phyloP scores from a whole-genome alignment of 1,284 basidiomycete genomes.

The Pisolithus thermaeus region DNA sequence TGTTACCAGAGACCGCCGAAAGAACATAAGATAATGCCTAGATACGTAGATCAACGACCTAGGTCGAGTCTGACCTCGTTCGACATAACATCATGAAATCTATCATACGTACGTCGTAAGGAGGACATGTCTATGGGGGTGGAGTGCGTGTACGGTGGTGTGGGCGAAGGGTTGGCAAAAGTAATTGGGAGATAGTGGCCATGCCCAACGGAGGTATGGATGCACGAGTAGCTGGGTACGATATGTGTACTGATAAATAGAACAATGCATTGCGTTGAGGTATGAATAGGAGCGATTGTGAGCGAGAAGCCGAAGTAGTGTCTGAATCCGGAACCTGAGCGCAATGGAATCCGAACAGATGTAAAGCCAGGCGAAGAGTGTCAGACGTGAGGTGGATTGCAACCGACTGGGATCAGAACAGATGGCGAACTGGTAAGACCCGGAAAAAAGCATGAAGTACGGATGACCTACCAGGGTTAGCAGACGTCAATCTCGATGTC shows the following conservation, averaged over 20 bases:
- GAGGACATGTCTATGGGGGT: background rate
- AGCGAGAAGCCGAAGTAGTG: background rate
- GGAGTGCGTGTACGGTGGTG: slow-evolving; percentile 4
- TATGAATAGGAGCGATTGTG: background rate
- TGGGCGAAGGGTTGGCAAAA: background rate
- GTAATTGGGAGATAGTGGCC: background rate
- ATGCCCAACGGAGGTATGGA: background rate
- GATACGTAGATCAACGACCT: background rate
- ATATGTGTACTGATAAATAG: background rate
- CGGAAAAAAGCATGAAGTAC: background rate
- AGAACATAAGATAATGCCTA: background rate
- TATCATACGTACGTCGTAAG: background rate
- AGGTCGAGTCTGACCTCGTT: no score
- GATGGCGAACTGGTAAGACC: background rate
- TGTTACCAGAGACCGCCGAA: background rate
- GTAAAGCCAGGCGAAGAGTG: background rate
- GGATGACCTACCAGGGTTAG: slow-evolving; percentile 8
- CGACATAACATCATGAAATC: no score
- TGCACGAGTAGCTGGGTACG: background rate
- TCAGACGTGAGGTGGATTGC: background rate
- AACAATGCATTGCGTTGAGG: background rate
- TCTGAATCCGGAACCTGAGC: background rate
- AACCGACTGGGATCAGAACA: background rate
- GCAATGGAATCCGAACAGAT: background rate
- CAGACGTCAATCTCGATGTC: slow-evolving; percentile 26